Evolutionary conservation across 2,329 filamentous ascomycete species (phyloP), one percentile per base, ranked within the genome.

Genomic region (Chrysoporthe cubensis): DNA sequence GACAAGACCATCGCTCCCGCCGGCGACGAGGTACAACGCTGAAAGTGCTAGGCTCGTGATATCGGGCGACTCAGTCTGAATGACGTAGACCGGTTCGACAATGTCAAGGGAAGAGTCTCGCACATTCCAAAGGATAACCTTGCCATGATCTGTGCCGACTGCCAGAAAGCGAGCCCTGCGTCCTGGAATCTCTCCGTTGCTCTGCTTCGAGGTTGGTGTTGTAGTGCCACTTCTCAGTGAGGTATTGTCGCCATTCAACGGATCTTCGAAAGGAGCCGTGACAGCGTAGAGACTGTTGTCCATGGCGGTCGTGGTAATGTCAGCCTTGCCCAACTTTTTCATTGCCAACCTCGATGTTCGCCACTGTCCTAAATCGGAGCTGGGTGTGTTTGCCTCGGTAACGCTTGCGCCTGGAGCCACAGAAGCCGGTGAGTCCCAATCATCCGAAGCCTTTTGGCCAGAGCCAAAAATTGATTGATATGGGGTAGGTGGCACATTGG

Each of bases 1-100:
- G 4, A 97, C 95, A 3, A 98, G 86, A 0, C 96, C 95, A 79
- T 99, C 96, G 72, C 92, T 97, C 37, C 96, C 96, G 62, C 96
- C 96, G 76, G 97, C 93, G 7, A 98, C 91, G 18, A 99, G 80
- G 75, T 97, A 96, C 18, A 99, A 82, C 1, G 93, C 91, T 1
- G 94, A 93, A 59, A 97, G 78, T 6, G 91, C 96, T 18, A 99
- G 79, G 69, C 90, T 93, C 0, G 94, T 92, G 21, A 98, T 89
- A 75, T 93, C 87, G 0, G 95, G 94, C 0, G 95, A 98, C 58
- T 97, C 93, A 0, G 96, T 98, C 73, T 94, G 89, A 58, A 98
- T 94, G 62, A 91, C 84, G 40, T 93, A 89, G n/a, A 96, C 75
- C 0, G 95, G 92, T 14, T 85, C 81, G 56, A 97, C 80, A 4